Percentiles rank a stretch among this genome's conserved stretches.
Conservation (phyloP, 1,284 basidiomycete genomes). For the Bondarzewia mesenterica region DNA sequence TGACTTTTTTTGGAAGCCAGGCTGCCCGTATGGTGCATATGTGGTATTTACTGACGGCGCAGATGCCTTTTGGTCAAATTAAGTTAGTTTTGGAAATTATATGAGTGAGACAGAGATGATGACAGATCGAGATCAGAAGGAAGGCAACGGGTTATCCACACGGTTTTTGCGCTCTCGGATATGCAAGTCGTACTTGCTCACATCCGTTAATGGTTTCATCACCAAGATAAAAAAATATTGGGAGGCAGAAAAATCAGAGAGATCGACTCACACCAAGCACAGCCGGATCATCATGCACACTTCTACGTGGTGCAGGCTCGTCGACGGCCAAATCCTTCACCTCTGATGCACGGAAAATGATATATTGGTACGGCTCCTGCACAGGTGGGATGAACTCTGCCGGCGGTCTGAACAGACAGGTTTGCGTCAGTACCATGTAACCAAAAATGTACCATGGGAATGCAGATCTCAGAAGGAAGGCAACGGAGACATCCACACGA, state of each 20-base stretch:
- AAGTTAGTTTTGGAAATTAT: constrained; percentile 3
- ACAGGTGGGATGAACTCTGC: constrained; percentile 70
- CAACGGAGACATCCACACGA: constrained; percentile 68
- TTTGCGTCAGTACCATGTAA: constrained; percentile 14
- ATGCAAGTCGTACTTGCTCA: constrained; percentile 31
- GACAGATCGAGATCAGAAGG: constrained; percentile 34
- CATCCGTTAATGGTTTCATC: constrained; percentile 47
- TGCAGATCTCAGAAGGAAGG: constrained; percentile 56
- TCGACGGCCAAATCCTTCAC: constrained; percentile 77
- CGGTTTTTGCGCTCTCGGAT: constrained; percentile 46
- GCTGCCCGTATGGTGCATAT: constrained; percentile 18
- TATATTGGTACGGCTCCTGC: constrained; percentile 71
- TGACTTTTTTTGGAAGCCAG: constrained; percentile 7
- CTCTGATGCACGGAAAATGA: constrained; percentile 77
- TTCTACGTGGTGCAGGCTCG: constrained; percentile 48
- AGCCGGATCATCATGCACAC: constrained; percentile 71
- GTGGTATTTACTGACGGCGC: constrained; percentile 19
- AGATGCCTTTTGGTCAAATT: constrained; percentile 22
- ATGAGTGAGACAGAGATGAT: not conserved
- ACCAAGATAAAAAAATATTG: constrained; percentile 8
- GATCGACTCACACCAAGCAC: constrained; percentile 56
- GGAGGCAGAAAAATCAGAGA: constrained; percentile 8
- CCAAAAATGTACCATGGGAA: constrained; percentile 5
- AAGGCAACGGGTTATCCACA: constrained; percentile 58
- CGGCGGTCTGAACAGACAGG: constrained; percentile 40